These are phyloP conservation scores for Oenanthe sinensis DNA, from an alignment of 129 eudicot genomes.

Conservation along the genomic window DNA sequence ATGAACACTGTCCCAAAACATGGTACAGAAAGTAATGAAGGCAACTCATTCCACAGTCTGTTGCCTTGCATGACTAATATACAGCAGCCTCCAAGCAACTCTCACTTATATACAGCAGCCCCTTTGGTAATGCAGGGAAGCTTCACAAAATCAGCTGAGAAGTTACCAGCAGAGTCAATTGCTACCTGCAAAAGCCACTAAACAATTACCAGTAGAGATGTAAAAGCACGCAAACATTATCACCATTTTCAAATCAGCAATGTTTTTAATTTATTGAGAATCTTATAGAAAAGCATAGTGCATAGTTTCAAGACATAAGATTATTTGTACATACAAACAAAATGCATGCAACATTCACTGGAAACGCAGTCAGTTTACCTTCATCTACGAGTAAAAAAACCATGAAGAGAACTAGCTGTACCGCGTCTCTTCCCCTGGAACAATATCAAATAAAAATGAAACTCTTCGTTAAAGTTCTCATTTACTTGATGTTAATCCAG, in stretches of 20 bases:
- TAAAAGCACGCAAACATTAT: neutral
- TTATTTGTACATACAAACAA: neutral
- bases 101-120: neutral
- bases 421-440: slow-evolving; percentile 56
- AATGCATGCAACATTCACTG: neutral
- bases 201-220: neutral
- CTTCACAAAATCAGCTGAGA: neutral
- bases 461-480: slow-evolving; percentile 1
- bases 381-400: slow-evolving; percentile 43
- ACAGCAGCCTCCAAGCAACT: neutral
- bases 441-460: slow-evolving; percentile 2
- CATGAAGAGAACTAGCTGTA: slow-evolving; percentile 47
- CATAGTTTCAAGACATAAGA: neutral
- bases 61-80: neutral
- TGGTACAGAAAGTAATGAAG: neutral
- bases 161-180: neutral
- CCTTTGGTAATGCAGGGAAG: too few relatives aligned
- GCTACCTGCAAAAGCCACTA: neutral
- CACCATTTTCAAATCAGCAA: neutral
- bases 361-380: slow-evolving; percentile 7
- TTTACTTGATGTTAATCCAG: neutral
- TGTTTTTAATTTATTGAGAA: neutral
- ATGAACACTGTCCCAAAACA: neutral
- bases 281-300: neutral
- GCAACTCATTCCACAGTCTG: neutral